These are phyloP conservation scores for Apophysomyces sp. DNA, from an alignment of 371 early-diverging fungal genomes.

Conservation along the genomic window DNA sequence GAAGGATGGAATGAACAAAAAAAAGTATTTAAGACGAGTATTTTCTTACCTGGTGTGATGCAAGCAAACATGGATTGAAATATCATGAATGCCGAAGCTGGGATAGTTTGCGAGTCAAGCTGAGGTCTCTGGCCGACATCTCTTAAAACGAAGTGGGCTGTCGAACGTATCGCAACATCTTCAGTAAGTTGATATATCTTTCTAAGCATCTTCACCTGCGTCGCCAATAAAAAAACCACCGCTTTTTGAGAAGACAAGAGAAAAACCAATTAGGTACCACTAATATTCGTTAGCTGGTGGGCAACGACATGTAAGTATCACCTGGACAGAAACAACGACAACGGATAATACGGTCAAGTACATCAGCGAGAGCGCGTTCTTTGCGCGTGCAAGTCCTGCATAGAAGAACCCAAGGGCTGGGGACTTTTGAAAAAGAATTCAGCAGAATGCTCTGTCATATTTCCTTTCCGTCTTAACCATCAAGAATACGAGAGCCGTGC, in stretches of 20 bases:
- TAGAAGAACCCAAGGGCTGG: slow-evolving; percentile 70
- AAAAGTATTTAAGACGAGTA: too few relatives aligned
- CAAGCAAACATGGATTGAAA: slow-evolving; percentile 79
- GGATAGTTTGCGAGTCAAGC: slow-evolving; percentile 51
- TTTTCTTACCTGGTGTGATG: slow-evolving; percentile 52
- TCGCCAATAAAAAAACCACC: slow-evolving; percentile 70
- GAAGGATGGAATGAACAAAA: slow-evolving; percentile 22
- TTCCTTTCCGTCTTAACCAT: neutral
- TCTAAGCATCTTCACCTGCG: slow-evolving; percentile 32
- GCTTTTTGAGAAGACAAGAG: slow-evolving; percentile 64
- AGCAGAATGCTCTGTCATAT: neutral
- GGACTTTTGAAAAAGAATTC: slow-evolving; percentile 9
- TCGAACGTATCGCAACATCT: neutral
- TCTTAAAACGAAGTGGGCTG: slow-evolving; percentile 42
- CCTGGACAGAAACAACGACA: slow-evolving; percentile 70
- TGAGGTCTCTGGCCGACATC: slow-evolving; percentile 42
- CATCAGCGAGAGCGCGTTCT: slow-evolving; percentile 69
- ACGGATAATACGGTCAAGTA: slow-evolving; percentile 67
- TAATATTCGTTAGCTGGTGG: neutral
- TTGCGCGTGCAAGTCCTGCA: slow-evolving; percentile 70
- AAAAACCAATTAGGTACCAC: slow-evolving; percentile 80
- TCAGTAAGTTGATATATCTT: neutral
- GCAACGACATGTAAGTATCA: neutral
- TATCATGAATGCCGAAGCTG: slow-evolving; percentile 60
- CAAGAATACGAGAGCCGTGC: slow-evolving; percentile 10